Evolutionary conservation across 345 rosid genomes (phyloP).

Genomic region (Linum trigynum): DNA sequence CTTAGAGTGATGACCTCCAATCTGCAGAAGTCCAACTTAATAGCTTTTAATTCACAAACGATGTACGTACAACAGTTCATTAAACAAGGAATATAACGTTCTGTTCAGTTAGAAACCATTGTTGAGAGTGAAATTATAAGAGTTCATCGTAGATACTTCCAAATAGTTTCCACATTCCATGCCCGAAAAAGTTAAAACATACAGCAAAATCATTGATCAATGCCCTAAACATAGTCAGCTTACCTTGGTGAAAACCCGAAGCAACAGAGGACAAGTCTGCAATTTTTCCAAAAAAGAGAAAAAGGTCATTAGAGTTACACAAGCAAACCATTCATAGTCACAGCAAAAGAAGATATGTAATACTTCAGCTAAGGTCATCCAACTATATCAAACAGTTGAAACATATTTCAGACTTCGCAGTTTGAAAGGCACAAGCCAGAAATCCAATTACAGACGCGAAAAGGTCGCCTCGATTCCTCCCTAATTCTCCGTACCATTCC

Average conservation of each 20-base stretch:
- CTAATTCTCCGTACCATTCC: too few species aligned
- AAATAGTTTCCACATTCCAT: background rate
- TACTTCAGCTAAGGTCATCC: background rate
- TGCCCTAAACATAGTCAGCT: conserved; percentile 4
- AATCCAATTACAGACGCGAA: too few species aligned
- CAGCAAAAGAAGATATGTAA: too few species aligned
- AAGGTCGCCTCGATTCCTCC: too few species aligned
- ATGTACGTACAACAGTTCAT: too few species aligned
- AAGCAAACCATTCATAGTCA: background rate
- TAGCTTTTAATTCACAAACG: background rate
- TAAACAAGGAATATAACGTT: too few species aligned
- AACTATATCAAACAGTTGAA: background rate
- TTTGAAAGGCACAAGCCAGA: too few species aligned
- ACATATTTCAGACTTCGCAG: background rate
- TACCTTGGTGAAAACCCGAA: conserved; percentile 95
- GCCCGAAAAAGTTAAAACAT: background rate
- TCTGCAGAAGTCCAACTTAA: conserved; percentile 28
- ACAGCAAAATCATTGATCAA: background rate
- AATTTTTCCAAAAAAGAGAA: background rate
- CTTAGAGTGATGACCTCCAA: conserved; percentile 65
- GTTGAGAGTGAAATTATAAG: too few species aligned
- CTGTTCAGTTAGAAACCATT: too few species aligned
- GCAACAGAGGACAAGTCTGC: conserved; percentile 94
- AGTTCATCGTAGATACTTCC: too few species aligned
- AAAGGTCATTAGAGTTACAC: background rate